Base-by-base conservation (phyloP, 2,329 filamentous ascomycete genomes). In the Diaporthe batatas region DNA sequence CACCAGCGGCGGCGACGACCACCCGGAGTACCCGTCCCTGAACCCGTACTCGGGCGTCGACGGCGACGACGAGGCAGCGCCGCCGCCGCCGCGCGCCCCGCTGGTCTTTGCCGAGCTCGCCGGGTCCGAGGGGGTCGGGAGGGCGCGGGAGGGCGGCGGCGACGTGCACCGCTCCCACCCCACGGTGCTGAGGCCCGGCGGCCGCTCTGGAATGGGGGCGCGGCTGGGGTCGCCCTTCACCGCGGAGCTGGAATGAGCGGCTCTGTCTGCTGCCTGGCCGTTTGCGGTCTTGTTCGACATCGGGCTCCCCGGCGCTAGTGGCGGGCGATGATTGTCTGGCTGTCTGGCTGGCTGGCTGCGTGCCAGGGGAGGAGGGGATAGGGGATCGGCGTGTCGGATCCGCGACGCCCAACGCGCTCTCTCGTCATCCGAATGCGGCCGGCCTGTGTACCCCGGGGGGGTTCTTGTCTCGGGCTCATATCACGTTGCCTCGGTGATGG, bases 21-120 rank as follows among this genome's bases (percentile, higher is more conserved):
- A 77, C 54, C 75, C 75, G 4, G 76, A 77, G n/a, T 80, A 80
- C 59, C 79, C 79, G 23, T 72, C 76, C 36, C 77, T 81, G 78
- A 78, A 76, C 68, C 78, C 79, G 0, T 79, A 80, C 65, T 75
- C 75, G 2, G 71, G 69, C 25, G 70, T 25, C 18, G 51, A 53
- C 18, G 62, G 32, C 21, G 51, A 53, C 21, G 62, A 32, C 21
- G 65, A 67, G 29, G 57, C 68, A 18, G 32, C 71, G 23, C 58
- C 65, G 2, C 10, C 36, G 53, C 75, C 70, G 62, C 75, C 69
- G 59, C 34, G 76, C 51, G 73, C 34, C 25, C 72, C 70, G 25
- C 75, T 70, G 23, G 75, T 75, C 64, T 47, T 75, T 39, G 74
- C 74, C 0, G 73, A 73, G 65, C 58, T 77, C 39, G 53, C 12